Conservation (phyloP, 495 filamentous ascomycete species). For the Aspergillus conjunctus region DNA sequence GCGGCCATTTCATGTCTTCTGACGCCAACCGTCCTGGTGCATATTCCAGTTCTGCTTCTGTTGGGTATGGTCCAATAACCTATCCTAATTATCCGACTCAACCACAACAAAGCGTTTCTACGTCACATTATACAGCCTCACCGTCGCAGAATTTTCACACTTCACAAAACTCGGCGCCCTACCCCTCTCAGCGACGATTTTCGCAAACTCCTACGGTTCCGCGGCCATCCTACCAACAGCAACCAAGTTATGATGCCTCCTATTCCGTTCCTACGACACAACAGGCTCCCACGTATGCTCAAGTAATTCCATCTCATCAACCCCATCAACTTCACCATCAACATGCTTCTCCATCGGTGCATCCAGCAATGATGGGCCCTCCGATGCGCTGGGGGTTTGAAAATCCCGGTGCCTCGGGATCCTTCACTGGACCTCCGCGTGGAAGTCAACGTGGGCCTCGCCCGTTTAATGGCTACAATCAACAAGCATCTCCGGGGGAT, state of each 20-base stretch:
- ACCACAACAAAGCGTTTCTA: conserved; percentile 31
- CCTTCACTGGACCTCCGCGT: conserved; percentile 27
- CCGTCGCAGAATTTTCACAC: conserved; percentile 32
- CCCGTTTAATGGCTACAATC: conserved; percentile 50
- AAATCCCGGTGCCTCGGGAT: conserved; percentile 27
- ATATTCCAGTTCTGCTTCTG: conserved; percentile 27
- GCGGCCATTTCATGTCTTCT: conserved; percentile 48
- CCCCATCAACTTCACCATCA: conserved; percentile 18
- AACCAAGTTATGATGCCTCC: conserved; percentile 35
- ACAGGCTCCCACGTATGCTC: conserved; percentile 30
- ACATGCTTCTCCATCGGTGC: conserved; percentile 32
- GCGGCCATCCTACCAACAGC: conserved; percentile 32
- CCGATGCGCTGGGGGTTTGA: conserved; percentile 63
- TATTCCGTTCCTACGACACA: conserved; percentile 30
- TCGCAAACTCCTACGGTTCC: conserved; percentile 32
- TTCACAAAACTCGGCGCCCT: conserved; percentile 29
- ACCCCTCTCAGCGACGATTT: conserved; percentile 29
- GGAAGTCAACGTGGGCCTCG: conserved; percentile 40
- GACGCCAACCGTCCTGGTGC: conserved; percentile 22
- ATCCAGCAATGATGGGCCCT: conserved; percentile 57
- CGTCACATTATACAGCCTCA: conserved; percentile 33
- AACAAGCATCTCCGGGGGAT: conserved; percentile 40
- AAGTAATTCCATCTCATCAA: conserved; percentile 25
- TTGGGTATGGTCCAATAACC: conserved; percentile 36
- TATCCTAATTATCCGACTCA: conserved; percentile 38